Conservation (phyloP, 441 rosid genomes). For the Capsella rubella region DNA sequence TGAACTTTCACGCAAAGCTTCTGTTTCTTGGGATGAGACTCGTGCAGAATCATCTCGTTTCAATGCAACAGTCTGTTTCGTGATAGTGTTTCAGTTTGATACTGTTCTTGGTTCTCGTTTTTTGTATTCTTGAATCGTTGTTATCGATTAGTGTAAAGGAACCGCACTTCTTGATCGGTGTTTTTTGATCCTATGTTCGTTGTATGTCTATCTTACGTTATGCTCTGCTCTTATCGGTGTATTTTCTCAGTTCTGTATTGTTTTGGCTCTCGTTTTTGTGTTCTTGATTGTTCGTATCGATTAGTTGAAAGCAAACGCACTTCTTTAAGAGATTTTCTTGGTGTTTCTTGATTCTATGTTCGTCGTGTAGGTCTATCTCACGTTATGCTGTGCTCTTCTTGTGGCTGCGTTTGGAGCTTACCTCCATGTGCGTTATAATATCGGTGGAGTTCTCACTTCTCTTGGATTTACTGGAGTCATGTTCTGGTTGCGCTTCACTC, state of each 20-base stretch:
- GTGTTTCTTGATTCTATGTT: conserved; percentile 5
- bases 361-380: conserved; percentile 66
- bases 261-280: conserved; percentile 3
- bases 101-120: background rate
- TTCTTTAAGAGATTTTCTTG: background rate
- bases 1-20: background rate
- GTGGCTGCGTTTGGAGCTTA: conserved; percentile 74
- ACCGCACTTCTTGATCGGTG: background rate
- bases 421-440: conserved; percentile 73
- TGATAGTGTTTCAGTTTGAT: background rate
- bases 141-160: background rate
- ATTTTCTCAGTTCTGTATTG: background rate
- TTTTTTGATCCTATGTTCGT: background rate
- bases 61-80: conserved; percentile 3
- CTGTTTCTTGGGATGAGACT: conserved; percentile 12
- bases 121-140: background rate
- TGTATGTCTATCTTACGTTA: conserved; percentile 72
- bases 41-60: background rate
- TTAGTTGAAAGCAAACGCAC: background rate
- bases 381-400: conserved; percentile 69
- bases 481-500: conserved; percentile 55
- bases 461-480: conserved; percentile 62
- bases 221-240: conserved; percentile 64
- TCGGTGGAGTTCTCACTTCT: conserved; percentile 72
- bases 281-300: background rate